Percentiles rank a stretch among this genome's conserved stretches.
These are phyloP conservation scores for Sanghuangporus baumii DNA, from an alignment of 1,284 basidiomycete species.

Conservation along the genomic window DNA sequence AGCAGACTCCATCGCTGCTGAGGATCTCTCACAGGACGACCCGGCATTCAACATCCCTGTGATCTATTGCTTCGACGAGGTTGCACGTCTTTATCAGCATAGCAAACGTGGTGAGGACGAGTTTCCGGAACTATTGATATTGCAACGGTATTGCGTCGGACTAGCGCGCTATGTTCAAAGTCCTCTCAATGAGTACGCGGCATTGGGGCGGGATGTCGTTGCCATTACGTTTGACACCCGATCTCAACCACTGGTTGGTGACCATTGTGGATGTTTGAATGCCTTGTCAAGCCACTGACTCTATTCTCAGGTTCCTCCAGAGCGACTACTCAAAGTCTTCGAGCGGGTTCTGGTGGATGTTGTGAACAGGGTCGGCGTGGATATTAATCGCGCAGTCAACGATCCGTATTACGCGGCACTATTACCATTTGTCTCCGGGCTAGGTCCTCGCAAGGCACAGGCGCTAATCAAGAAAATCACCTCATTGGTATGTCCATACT, in stretches of 20 bases:
- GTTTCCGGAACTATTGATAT: conserved; percentile 74
- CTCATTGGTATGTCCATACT: conserved; percentile 46
- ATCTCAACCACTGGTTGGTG: conserved; percentile 78
- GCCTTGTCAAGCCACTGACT: conserved; percentile 16
- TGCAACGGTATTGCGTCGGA: conserved; percentile 93
- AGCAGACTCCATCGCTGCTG: conserved; percentile 26
- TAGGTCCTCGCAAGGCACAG: conserved; percentile 94
- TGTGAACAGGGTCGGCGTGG: conserved; percentile 90
- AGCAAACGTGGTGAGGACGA: conserved; percentile 84
- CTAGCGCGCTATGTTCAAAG: conserved; percentile 92
- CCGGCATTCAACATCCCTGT: conserved; percentile 61
- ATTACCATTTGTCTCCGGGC: conserved; percentile 87
- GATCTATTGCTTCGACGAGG: conserved; percentile 85
- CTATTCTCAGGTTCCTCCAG: conserved; percentile 63
- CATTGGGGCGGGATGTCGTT: conserved; percentile 76
- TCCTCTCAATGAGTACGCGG: conserved; percentile 91
- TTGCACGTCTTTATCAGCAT: conserved; percentile 92
- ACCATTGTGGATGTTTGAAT: not conserved
- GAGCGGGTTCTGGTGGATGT: conserved; percentile 89
- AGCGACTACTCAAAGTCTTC: conserved; percentile 77
- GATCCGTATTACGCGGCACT: conserved; percentile 86
- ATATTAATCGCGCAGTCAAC: conserved; percentile 88
- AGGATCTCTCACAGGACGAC: conserved; percentile 27
- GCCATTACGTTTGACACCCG: conserved; percentile 81
- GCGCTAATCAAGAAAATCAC: conserved; percentile 80